Conservation (phyloP, 805 yeast species). For the Metschnikowia shivogae region DNA sequence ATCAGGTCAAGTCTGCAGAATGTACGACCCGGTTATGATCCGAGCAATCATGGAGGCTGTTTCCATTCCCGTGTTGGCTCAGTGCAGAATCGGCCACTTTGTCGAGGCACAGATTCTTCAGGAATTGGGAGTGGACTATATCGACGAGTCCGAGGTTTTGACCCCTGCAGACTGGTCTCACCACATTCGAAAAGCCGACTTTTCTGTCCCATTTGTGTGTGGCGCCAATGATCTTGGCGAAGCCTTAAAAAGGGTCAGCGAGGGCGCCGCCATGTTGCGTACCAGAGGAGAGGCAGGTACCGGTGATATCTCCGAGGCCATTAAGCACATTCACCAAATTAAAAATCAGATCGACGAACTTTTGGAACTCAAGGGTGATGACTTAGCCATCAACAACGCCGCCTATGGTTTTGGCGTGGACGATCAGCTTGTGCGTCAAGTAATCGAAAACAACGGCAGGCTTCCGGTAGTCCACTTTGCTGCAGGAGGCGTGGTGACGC, state of each 20-base stretch:
- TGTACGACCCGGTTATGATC: conserved; percentile 83
- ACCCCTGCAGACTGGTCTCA: conserved; percentile 72
- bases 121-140: conserved; percentile 69
- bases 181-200: conserved; percentile 59
- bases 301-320: conserved; percentile 82
- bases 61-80: conserved; percentile 78
- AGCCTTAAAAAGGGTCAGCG: conserved; percentile 71
- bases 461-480: conserved; percentile 83
- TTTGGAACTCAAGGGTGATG: conserved; percentile 32
- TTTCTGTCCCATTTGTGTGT: conserved; percentile 75
- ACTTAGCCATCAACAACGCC: conserved; percentile 33
- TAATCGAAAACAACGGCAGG: conserved; percentile 51
- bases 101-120: conserved; percentile 82
- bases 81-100: conserved; percentile 76
- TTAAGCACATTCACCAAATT: conserved; percentile 64
- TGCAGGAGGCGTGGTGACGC: conserved; percentile 87
- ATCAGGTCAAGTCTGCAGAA: conserved; percentile 77
- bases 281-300: conserved; percentile 91
- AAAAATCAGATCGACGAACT: conserved; percentile 51
- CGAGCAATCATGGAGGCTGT: conserved; percentile 67
- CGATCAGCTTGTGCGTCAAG: conserved; percentile 44
- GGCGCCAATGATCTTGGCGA: conserved; percentile 81
- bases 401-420: conserved; percentile 63
- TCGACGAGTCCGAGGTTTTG: conserved; percentile 80
- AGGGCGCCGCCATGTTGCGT: conserved; percentile 85